These are phyloP conservation scores for Suhomyces wounanorum DNA, from an alignment of 1,139 yeast species.

Conservation along the genomic window DNA sequence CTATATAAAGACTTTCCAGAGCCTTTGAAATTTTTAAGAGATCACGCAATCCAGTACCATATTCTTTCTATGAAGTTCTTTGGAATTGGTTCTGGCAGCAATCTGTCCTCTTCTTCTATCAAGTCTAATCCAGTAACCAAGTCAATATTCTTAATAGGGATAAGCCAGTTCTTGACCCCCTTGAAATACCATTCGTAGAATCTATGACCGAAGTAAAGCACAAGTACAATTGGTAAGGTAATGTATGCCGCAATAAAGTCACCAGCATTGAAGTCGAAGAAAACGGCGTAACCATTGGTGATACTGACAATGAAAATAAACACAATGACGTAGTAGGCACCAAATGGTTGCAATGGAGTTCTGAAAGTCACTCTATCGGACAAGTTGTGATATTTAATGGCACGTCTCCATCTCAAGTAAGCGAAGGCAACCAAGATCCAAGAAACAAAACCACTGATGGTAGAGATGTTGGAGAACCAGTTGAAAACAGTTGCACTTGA, in stretches of 20 bases:
- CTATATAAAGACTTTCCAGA: constrained; percentile 1
- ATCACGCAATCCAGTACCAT: constrained; percentile 25
- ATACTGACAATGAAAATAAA: constrained; percentile 49
- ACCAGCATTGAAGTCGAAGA: constrained; percentile 51
- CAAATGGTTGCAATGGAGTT: constrained; percentile 52
- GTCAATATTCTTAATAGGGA: constrained; percentile 47
- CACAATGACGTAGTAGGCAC: constrained; percentile 50
- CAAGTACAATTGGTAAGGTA: constrained; percentile 56
- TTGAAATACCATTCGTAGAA: constrained; percentile 29
- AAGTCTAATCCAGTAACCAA: constrained; percentile 47
- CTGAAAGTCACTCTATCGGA: constrained; percentile 50
- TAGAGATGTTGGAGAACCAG: constrained; percentile 70
- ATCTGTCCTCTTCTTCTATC: constrained; percentile 29
- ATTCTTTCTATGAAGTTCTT: constrained; percentile 21
- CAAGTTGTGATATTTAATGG: constrained; percentile 43
- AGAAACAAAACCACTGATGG: constrained; percentile 68
- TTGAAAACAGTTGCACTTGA: constrained; percentile 58
- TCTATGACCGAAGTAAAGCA: constrained; percentile 48
- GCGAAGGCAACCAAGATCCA: constrained; percentile 58
- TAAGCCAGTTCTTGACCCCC: constrained; percentile 35
- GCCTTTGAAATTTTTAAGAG: background rate
- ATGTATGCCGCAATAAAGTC: constrained; percentile 65
- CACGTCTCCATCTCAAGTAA: constrained; percentile 57
- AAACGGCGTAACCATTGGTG: constrained; percentile 61
- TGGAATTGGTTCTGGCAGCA: constrained; percentile 22